Evolutionary conservation across 176 grass and related monocot species (phyloP).

Genomic region (Calamus simplicifolius): DNA sequence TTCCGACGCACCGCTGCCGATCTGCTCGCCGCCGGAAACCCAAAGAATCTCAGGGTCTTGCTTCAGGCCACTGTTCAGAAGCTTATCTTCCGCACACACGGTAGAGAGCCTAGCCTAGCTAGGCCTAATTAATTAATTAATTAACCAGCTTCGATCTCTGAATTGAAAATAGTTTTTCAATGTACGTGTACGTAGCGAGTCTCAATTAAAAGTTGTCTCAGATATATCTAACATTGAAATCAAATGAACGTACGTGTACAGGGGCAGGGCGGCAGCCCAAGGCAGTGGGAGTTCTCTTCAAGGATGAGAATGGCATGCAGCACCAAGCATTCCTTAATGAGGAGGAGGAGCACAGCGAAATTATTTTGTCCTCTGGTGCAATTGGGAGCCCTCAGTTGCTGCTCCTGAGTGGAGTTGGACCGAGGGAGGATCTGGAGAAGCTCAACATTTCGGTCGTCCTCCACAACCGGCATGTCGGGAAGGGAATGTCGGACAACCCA

Average conservation of each 20-base stretch:
- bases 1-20: constrained; percentile 78
- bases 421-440: constrained; percentile 58
- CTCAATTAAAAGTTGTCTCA: too few species aligned
- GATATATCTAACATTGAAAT: constrained; percentile 4
- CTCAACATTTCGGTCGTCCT: constrained; percentile 52
- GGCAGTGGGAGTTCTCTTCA: constrained; percentile 57
- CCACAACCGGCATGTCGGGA: constrained; percentile 61
- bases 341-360: constrained; percentile 28
- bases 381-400: constrained; percentile 70
- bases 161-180: too few species aligned
- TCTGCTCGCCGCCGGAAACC: constrained; percentile 60
- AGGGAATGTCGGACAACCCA: constrained; percentile 76
- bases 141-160: too few species aligned
- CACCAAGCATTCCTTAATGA: constrained; percentile 44
- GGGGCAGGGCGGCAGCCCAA: constrained; percentile 34
- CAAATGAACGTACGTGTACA: too few species aligned
- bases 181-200: too few species aligned
- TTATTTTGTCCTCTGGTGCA: constrained; percentile 58
- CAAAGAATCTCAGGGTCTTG: constrained; percentile 48
- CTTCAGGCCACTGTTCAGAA: constrained; percentile 66
- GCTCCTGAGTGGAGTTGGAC: constrained; percentile 69
- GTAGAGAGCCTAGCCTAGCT: too few species aligned
- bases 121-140: too few species aligned
- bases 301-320: constrained; percentile 47
- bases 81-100: constrained; percentile 43